phyloP scores from a whole-genome alignment of 371 early-diverging fungal species.

The Mortierella sp. region DNA sequence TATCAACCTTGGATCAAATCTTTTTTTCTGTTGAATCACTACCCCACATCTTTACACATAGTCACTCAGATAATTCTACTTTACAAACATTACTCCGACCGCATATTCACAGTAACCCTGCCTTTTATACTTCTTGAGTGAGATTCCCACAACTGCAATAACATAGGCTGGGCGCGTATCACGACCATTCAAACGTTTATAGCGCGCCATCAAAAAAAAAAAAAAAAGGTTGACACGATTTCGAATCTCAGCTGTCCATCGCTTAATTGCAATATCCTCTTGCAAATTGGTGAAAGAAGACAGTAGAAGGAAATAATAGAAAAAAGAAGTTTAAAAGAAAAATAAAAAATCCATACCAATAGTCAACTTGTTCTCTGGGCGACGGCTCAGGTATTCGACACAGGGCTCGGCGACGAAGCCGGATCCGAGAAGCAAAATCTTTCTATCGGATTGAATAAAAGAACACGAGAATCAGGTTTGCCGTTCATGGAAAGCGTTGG shows the following conservation, averaged over 20 bases:
- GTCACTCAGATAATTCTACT: background rate
- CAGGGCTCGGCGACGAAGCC: constrained; percentile 98
- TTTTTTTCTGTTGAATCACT: background rate
- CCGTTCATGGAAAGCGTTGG: background rate
- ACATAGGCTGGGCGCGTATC: background rate
- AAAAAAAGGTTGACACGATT: background rate
- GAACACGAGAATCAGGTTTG: background rate
- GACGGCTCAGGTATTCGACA: constrained; percentile 92
- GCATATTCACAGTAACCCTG: background rate
- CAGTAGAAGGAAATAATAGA: background rate
- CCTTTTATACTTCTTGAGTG: background rate
- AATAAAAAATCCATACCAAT: constrained; percentile 65
- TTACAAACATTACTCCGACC: background rate
- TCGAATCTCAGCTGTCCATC: background rate
- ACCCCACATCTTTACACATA: background rate
- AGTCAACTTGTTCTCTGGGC: constrained; percentile 86
- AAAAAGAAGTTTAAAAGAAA: background rate
- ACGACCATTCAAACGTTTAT: background rate
- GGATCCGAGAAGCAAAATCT: constrained; percentile 95
- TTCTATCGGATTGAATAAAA: constrained; percentile 58
- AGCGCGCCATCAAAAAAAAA: constrained; percentile 5
- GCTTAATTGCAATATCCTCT: background rate
- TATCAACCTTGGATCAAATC: constrained; percentile 1
- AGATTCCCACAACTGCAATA: background rate
- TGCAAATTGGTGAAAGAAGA: background rate